Evolutionary conservation across 2,329 filamentous ascomycete species (phyloP).

Genomic region (Ramichloridium luteum): DNA sequence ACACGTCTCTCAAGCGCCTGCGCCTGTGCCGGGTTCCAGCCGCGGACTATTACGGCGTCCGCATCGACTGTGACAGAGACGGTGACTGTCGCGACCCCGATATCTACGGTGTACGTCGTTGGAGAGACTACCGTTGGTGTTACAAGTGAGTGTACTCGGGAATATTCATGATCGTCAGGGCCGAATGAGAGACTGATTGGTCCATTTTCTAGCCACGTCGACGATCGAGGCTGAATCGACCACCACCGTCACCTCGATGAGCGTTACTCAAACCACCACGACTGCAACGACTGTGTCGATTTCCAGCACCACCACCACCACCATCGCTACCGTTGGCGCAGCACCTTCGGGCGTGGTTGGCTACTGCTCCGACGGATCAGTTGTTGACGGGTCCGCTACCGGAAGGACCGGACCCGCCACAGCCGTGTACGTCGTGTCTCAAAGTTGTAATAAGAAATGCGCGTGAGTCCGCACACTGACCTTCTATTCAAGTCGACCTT

Average conservation of each 20-base stretch:
- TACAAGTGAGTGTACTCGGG: conserved; percentile 1
- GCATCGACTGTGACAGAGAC: not conserved
- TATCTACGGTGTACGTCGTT: not conserved
- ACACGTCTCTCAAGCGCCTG: not conserved
- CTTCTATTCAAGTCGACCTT: conserved; percentile 1
- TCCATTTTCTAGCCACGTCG: not conserved
- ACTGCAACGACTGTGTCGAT: conserved; percentile 2
- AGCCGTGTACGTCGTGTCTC: not conserved
- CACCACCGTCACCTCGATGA: not conserved
- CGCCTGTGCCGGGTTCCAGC: not conserved
- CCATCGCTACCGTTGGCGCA: not conserved
- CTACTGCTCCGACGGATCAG: not conserved
- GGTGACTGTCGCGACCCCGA: not conserved
- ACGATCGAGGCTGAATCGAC: not conserved
- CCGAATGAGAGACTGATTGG: too few species aligned
- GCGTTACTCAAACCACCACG: conserved; percentile 2
- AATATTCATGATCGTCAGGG: not conserved
- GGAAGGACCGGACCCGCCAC: conserved; percentile 2
- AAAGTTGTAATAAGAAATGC: not conserved
- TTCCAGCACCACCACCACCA: conserved; percentile 2
- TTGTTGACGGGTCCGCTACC: conserved; percentile 8
- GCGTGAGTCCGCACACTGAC: conserved; percentile 2
- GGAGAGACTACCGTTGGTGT: not conserved
- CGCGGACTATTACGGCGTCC: not conserved
- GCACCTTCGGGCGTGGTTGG: not conserved